Percentiles rank a stretch among this genome's conserved stretches.
Evolutionary conservation across 495 filamentous ascomycete species (phyloP).

Genomic region (Hypoxylon trugodes): DNA sequence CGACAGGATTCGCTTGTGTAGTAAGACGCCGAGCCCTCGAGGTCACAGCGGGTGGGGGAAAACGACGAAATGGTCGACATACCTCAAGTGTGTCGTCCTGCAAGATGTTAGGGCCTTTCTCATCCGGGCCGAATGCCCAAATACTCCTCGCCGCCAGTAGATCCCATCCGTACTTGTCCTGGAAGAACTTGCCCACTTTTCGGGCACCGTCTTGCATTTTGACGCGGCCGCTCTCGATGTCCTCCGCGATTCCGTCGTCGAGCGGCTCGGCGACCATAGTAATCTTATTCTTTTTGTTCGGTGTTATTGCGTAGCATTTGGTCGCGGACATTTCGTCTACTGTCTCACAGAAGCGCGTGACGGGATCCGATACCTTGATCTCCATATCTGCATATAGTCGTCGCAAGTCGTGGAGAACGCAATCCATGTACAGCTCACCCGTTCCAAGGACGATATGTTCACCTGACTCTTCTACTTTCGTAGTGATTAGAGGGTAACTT

Average conservation of each 20-base stretch:
- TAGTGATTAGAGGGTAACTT: constrained; percentile 92
- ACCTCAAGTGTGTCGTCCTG: constrained; percentile 93
- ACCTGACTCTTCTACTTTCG: constrained; percentile 98
- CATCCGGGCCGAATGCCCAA: constrained; percentile 98
- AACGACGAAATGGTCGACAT: constrained; percentile 43
- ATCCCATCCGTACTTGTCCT: constrained; percentile 98
- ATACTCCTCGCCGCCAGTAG: constrained; percentile 92
- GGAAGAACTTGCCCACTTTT: constrained; percentile 94
- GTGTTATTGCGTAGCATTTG: constrained; percentile 96
- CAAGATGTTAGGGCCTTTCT: constrained; percentile 93
- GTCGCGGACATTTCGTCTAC: constrained; percentile 97
- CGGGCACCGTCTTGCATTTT: constrained; percentile 92
- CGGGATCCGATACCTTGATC: constrained; percentile 96
- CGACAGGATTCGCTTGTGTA: constrained; percentile 28
- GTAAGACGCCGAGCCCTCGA: constrained; percentile 44
- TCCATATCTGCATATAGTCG: constrained; percentile 98
- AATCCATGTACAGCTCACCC: constrained; percentile 98
- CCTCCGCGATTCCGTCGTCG: constrained; percentile 92
- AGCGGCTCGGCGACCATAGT: constrained; percentile 97
- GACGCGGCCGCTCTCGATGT: constrained; percentile 91
- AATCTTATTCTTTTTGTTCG: constrained; percentile 99
- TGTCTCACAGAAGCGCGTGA: constrained; percentile 97
- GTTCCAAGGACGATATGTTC: constrained; percentile 96
- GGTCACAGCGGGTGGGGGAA: constrained; percentile 39
- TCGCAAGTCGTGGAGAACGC: constrained; percentile 93